These are phyloP conservation scores for Aspergillus campestris DNA, from an alignment of 495 filamentous ascomycete species.

Conservation along the genomic window DNA sequence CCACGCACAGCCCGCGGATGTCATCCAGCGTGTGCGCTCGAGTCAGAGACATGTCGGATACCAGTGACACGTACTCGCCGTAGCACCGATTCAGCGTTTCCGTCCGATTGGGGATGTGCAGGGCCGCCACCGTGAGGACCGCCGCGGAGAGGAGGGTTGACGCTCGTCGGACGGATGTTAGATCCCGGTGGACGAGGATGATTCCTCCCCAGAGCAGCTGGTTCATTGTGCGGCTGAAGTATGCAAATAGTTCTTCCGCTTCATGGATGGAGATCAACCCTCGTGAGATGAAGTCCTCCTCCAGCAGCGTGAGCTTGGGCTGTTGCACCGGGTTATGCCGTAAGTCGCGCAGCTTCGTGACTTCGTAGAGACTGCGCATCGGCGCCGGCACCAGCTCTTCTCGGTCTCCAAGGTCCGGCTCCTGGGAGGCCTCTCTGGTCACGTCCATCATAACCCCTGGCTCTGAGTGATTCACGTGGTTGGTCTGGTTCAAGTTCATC, in stretches of 20 bases:
- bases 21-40: conserved; percentile 43
- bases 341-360: conserved; percentile 48
- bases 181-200: conserved; percentile 41
- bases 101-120: conserved; percentile 44
- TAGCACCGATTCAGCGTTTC: conserved; percentile 44
- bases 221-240: conserved; percentile 46
- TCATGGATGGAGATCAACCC: conserved; percentile 41
- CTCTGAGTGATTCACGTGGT: conserved; percentile 19
- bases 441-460: conserved; percentile 30
- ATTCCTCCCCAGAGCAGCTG: conserved; percentile 51
- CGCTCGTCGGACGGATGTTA: conserved; percentile 40
- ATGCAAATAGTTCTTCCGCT: conserved; percentile 42
- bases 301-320: conserved; percentile 37
- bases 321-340: conserved; percentile 37
- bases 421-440: conserved; percentile 45
- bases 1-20: conserved; percentile 43
- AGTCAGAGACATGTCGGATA: conserved; percentile 44
- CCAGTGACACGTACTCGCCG: conserved; percentile 42
- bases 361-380: conserved; percentile 53
- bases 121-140: conserved; percentile 44
- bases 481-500: neutral
- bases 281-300: conserved; percentile 45
- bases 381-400: conserved; percentile 42
- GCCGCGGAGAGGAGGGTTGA: conserved; percentile 43
- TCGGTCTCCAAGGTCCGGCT: conserved; percentile 39